Evolutionary conservation across 768 basidiomycete species (phyloP).

Genomic region (Boletales sp.): DNA sequence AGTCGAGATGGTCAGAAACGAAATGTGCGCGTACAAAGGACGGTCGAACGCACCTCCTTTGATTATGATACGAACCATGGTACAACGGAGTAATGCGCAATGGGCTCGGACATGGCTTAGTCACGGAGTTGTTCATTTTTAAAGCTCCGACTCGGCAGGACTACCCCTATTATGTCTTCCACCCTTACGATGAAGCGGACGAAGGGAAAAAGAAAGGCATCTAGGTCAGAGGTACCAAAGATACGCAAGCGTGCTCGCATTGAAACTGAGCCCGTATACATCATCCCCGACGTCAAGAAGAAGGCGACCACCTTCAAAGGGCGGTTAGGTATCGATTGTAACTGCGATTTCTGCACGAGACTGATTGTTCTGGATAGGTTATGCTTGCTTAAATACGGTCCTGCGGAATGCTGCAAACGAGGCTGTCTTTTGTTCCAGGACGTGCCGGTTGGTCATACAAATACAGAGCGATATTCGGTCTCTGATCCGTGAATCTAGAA

Average conservation of each 20-base stretch:
- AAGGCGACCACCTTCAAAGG: constrained; percentile 71
- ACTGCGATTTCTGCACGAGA: neutral
- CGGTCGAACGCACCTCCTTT: constrained; percentile 64
- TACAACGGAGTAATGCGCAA: neutral
- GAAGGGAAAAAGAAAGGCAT: no score
- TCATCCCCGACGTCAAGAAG: constrained; percentile 68
- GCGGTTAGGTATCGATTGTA: constrained; percentile 39
- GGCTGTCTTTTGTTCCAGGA: constrained; percentile 72
- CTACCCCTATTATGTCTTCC: no score
- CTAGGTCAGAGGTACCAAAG: constrained; percentile 16
- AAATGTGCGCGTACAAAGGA: neutral
- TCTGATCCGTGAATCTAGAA: constrained; percentile 35
- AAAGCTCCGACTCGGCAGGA: constrained; percentile 17
- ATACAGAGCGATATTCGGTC: neutral
- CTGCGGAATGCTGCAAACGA: constrained; percentile 60
- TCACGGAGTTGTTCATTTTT: constrained; percentile 9
- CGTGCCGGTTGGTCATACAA: constrained; percentile 45
- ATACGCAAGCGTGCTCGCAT: constrained; percentile 31
- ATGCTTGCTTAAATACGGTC: constrained; percentile 86
- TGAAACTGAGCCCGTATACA: constrained; percentile 53
- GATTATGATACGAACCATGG: constrained; percentile 87
- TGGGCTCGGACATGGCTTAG: neutral
- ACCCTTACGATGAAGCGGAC: no score
- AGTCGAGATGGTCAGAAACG: constrained; percentile 1
- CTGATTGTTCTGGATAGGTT: constrained; percentile 37